phyloP scores from a whole-genome alignment of 768 basidiomycete species.

The Infundibulicybe gibba region DNA sequence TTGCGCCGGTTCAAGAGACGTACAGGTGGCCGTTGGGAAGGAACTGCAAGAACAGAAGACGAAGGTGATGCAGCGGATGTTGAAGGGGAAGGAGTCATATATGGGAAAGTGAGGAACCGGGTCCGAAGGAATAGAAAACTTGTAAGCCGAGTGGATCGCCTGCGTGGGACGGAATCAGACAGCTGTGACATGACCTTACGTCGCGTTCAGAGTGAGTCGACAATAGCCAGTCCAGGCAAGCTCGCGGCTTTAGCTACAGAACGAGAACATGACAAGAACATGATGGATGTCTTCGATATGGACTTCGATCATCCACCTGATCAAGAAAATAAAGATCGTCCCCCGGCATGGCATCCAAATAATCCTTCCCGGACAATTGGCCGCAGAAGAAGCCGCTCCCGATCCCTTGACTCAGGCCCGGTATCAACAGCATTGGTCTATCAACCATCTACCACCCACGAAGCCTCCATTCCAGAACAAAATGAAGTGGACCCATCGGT shows the following conservation, averaged over 20 bases:
- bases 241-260: conserved; percentile 27
- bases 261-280: conserved; percentile 21
- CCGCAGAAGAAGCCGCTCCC: conserved; percentile 43
- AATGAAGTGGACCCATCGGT: conserved; percentile 37
- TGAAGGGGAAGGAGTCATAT: conserved; percentile 26
- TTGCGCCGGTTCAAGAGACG: conserved; percentile 69
- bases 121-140: conserved; percentile 33
- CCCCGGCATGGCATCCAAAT: conserved; percentile 17
- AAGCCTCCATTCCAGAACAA: conserved; percentile 30
- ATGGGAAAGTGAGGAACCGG: conserved; percentile 18
- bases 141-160: conserved; percentile 34
- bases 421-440: conserved; percentile 19
- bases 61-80: conserved; percentile 48
- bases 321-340: conserved; percentile 11
- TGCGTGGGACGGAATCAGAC: conserved; percentile 36
- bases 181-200: conserved; percentile 40
- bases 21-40: conserved; percentile 32
- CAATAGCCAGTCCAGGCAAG: conserved; percentile 33
- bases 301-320: conserved; percentile 25
- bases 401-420: conserved; percentile 32
- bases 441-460: conserved; percentile 19
- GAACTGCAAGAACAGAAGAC: conserved; percentile 45
- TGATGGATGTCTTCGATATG: conserved; percentile 39
- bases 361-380: conserved; percentile 27
- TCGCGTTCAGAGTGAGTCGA: conserved; percentile 63